A percentile compares a stretch with the other conserved stretches of the same genome.
These are phyloP conservation scores for Boletellus dicymbophilus DNA, from an alignment of 1,284 basidiomycete genomes.

Conservation along the genomic window DNA sequence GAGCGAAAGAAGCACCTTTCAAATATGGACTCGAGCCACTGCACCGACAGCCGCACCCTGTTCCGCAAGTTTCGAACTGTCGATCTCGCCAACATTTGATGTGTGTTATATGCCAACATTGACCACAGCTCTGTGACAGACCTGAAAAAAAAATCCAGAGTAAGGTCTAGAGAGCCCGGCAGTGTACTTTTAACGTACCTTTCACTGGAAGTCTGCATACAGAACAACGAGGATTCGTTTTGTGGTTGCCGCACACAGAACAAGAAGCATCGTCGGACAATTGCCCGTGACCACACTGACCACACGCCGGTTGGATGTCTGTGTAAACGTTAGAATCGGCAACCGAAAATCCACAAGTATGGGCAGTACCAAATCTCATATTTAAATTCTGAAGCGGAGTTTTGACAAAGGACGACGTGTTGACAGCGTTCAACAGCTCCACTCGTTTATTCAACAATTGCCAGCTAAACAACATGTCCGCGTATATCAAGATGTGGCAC, in stretches of 20 bases:
- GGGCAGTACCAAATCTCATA: constrained; percentile 38
- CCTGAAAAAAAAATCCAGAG: constrained; percentile 40
- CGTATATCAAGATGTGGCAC: constrained; percentile 68
- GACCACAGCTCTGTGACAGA: constrained; percentile 66
- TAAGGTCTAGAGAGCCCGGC: not conserved
- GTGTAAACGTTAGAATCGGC: constrained; percentile 8
- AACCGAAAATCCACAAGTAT: not conserved
- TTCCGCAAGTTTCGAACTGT: constrained; percentile 52
- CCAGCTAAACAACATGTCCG: constrained; percentile 75
- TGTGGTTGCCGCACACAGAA: constrained; percentile 46
- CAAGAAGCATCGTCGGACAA: constrained; percentile 43
- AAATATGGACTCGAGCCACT: constrained; percentile 14
- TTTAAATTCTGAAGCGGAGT: constrained; percentile 28
- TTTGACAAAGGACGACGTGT: constrained; percentile 30
- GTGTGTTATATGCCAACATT: constrained; percentile 69
- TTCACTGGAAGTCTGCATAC: constrained; percentile 80
- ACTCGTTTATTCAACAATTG: constrained; percentile 65
- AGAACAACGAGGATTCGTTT: constrained; percentile 57
- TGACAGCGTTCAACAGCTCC: constrained; percentile 67
- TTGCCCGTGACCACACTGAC: constrained; percentile 37
- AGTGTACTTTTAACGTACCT: constrained; percentile 51
- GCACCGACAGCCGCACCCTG: constrained; percentile 68
- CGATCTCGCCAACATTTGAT: constrained; percentile 60
- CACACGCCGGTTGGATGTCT: constrained; percentile 43
- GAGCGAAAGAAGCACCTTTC: constrained; percentile 6